Base-by-base conservation (phyloP, 352 stramenopile species). In the Globisporangium alternatum region DNA sequence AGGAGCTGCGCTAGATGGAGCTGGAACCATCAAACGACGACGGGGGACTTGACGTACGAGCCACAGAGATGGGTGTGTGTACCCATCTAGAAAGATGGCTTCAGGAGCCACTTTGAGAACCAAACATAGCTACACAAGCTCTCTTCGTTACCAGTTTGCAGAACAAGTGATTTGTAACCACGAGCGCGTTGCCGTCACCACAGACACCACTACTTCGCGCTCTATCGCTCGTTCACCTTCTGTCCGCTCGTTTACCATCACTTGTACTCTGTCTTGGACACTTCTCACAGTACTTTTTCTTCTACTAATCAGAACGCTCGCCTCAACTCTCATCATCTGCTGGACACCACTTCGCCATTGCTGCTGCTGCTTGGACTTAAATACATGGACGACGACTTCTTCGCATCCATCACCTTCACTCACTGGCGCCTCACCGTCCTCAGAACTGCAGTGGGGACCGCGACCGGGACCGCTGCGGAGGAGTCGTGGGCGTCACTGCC, bases 1-100 rank as follows among this genome's bases (percentile, higher is more conserved):
- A 80, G 62, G 70, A 67, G 43, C 35, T 89, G 8, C 62, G 28
- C 28, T 49, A 35, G 25, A 54, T 37, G 31, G 31, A 37, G 31
- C 31, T 37, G 31, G 8, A 9, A 37, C 31, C 8, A 37, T 37
- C 8, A 37, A 37, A 37, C 31, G 31, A 37, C 31, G 31, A 37
- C 31, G 5, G 31, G 31, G 31, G 8, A 37, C 8, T 7, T 9
- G 31, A 9, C 8, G 31, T 28, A 54, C 9, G 30, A 9, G 6
- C 12, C 21, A 31, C 21, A 52, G 33, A 62, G 7, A 43, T 9
- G 7, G 13, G 28, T 8, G 19, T 45, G 12, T 45, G 39, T 45
- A 45, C 7, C 39, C 39, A 45, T 45, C 13, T 45, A 28, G 25
- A 28, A 28, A 28, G 25, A 28, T 28, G 25, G 25, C 25, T 28